Evolutionary conservation across 371 early-diverging fungal species (phyloP), one percentile per base, ranked within the genome.

Genomic region (Lichtheimia ornata): DNA sequence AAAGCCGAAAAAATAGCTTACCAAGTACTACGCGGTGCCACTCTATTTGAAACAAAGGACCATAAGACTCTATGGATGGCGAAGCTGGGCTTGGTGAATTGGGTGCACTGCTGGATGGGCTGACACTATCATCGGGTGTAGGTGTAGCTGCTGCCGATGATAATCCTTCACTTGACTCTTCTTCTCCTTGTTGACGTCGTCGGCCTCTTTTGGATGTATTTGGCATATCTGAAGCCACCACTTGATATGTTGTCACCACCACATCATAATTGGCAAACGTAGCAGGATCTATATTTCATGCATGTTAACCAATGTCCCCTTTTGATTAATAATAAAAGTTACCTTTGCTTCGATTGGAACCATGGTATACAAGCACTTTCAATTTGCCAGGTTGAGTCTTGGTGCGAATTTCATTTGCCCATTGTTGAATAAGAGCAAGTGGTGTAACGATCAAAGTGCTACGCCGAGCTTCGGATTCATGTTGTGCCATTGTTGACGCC

Each of bases 191-290:
- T 13, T 63, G 61, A 11, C 49, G 51, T 4, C 53, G 17, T 49
- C 44, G 44, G 6, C 54, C 44, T 45, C 44, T 24, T 27, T 59
- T 64, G 13, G 58, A 51, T 11, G 53, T 24, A 14, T 28, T 63
- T 1, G 76, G 62, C 57, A 70, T 84, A n/a, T 82, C 84, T 3
- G 75, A 63, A 18, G 89, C 81, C 6, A 90, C 65, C 13, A 87
- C 79, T 28, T 84, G 77, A 66, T 89, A 90, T 0, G 91, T 88
- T 0, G 92, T 87, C 15, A 94, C 66, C 0, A 94, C 85, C 11
- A 92, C 72, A 62, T 93, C 92, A 70, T 88, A 90, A 5, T 69
- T 24, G 2, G 56, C 50, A 17, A 93, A 74, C 3, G 72, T 72
- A 1, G 35, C 49, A 20, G 68, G 59, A 49, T 80, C 66, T 67